Conservation (phyloP, 1,139 yeast genomes). For the Magnusiomyces fungicola region DNA sequence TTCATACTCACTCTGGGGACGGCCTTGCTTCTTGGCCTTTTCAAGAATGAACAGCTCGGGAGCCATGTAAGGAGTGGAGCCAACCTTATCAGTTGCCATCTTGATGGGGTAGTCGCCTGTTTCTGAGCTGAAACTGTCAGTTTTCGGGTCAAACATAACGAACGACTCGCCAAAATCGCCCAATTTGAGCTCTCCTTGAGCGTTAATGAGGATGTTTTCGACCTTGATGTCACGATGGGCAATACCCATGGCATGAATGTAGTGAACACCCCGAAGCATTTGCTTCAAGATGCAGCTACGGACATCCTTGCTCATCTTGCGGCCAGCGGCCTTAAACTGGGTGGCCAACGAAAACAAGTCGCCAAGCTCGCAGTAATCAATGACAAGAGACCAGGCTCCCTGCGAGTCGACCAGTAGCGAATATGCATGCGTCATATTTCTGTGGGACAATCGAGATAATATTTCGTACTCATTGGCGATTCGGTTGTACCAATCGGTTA, state of each 20-base stretch:
- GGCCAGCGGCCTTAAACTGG: constrained; percentile 21
- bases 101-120: constrained; percentile 7
- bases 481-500: constrained; percentile 55
- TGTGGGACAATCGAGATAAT: constrained; percentile 60
- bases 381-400: constrained; percentile 53
- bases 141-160: constrained; percentile 12
- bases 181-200: constrained; percentile 61
- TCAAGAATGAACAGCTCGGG: constrained; percentile 58
- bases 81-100: constrained; percentile 33
- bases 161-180: constrained; percentile 48
- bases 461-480: constrained; percentile 73
- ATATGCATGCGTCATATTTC: constrained; percentile 59
- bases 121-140: constrained; percentile 6
- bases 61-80: constrained; percentile 81
- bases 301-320: constrained; percentile 34
- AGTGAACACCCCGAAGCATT: constrained; percentile 64
- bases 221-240: constrained; percentile 72
- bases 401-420: constrained; percentile 40
- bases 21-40: constrained; percentile 15
- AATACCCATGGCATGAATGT: constrained; percentile 62
- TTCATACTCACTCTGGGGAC: constrained; percentile 25
- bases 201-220: constrained; percentile 58
- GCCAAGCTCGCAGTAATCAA: constrained; percentile 72
- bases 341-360: constrained; percentile 54
- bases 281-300: constrained; percentile 61